These are phyloP conservation scores for Stephanodiscus triporus DNA, from an alignment of 108 stramenopile genomes.

Conservation along the genomic window DNA sequence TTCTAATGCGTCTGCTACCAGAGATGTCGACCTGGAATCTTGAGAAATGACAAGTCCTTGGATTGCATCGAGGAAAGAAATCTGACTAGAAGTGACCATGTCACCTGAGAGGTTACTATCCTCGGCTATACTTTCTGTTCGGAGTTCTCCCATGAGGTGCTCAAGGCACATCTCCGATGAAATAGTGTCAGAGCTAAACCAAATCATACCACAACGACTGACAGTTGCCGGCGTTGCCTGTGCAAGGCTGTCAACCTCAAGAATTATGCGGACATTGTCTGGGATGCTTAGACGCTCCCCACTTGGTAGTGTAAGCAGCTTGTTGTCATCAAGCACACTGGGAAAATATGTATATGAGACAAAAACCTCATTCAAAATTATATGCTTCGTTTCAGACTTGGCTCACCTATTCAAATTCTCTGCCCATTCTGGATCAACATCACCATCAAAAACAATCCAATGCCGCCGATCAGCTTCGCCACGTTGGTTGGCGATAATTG, in stretches of 20 bases:
- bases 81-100: constrained; percentile 64
- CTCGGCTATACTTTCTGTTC: constrained; percentile 53
- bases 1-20: constrained; percentile 82
- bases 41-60: constrained; percentile 63
- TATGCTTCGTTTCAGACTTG: constrained; percentile 2
- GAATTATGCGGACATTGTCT: constrained; percentile 85
- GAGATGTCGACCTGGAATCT: constrained; percentile 56
- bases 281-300: constrained; percentile 94
- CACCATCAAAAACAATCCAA: constrained; percentile 98
- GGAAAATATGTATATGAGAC: not conserved
- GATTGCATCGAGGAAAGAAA: constrained; percentile 73
- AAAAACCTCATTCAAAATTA: not conserved
- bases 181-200: constrained; percentile 94
- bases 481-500: constrained; percentile 91
- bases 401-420: constrained; percentile 77
- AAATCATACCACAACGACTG: constrained; percentile 99
- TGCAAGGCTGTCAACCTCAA: constrained; percentile 94
- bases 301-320: constrained; percentile 93
- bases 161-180: constrained; percentile 80
- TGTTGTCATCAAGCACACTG: constrained; percentile 97
- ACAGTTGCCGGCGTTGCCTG: constrained; percentile 99
- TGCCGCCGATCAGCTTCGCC: constrained; percentile 90
- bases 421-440: constrained; percentile 96
- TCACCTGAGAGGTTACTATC: constrained; percentile 39
- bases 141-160: constrained; percentile 59